Conservation (phyloP, 2,329 filamentous ascomycete genomes). For the Falciphora oryzae region DNA sequence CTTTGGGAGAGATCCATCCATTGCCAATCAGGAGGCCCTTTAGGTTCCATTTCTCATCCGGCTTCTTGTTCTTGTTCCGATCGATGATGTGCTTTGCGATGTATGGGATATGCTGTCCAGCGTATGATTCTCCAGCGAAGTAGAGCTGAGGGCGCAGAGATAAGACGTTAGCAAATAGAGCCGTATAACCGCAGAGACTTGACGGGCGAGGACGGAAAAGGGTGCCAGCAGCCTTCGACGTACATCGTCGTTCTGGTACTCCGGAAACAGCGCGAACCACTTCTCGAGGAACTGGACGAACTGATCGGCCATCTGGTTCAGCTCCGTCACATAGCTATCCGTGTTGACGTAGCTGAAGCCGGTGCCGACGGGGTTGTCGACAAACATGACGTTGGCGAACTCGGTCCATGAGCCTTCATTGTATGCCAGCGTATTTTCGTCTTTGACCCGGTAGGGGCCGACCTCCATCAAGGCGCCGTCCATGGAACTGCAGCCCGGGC, state of each 20-base stretch:
- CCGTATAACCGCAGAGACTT: too few relatives aligned
- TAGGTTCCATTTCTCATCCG: conserved; percentile 63
- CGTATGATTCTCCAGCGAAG: conserved; percentile 92
- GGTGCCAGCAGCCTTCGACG: conserved; percentile 27
- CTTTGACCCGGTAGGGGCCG: conserved; percentile 81
- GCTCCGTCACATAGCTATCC: conserved; percentile 76
- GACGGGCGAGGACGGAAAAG: neutral
- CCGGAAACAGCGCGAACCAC: conserved; percentile 84
- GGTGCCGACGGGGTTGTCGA: conserved; percentile 94
- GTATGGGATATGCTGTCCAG: conserved; percentile 95
- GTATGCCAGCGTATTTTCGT: conserved; percentile 63
- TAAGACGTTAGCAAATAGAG: neutral
- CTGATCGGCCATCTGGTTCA: conserved; percentile 83
- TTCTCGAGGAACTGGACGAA: conserved; percentile 87
- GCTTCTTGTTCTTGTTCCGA: conserved; percentile 63
- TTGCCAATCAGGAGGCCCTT: conserved; percentile 90
- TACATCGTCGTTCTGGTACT: conserved; percentile 89
- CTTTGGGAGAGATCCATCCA: conserved; percentile 86
- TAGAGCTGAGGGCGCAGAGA: conserved; percentile 64
- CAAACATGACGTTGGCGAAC: conserved; percentile 93
- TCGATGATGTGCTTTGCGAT: conserved; percentile 87
- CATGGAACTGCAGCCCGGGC: conserved; percentile 94
- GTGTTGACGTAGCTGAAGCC: conserved; percentile 95
- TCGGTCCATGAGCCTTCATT: conserved; percentile 99
- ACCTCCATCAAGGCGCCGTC: conserved; percentile 96